Percentiles rank a stretch among this genome's conserved stretches.
Evolutionary conservation across 305 asterid species (phyloP).

Genomic region (Rubia peregrina): DNA sequence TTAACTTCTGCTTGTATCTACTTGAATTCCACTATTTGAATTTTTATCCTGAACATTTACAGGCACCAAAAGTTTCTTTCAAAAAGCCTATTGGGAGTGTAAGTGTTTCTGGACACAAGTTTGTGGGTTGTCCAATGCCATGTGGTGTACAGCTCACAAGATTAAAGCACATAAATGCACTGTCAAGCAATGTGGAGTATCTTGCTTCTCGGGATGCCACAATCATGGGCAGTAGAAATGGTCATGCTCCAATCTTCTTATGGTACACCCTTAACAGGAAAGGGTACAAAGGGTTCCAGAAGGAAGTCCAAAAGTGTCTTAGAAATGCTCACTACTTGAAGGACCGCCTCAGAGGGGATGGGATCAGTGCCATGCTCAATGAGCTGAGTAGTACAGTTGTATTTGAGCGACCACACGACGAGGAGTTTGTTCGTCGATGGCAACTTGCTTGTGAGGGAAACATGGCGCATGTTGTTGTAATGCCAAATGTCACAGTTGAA

Average conservation of each 20-base stretch:
- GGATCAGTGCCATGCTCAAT: slow-evolving; percentile 80
- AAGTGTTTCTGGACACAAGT: slow-evolving; percentile 90
- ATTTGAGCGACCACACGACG: slow-evolving; percentile 73
- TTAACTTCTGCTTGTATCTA: not conserved
- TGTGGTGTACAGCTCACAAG: slow-evolving; percentile 85
- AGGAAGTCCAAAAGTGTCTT: slow-evolving; percentile 82
- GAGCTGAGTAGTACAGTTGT: slow-evolving; percentile 86
- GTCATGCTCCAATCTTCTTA: slow-evolving; percentile 92
- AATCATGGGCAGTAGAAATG: slow-evolving; percentile 91
- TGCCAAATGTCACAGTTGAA: slow-evolving; percentile 71
- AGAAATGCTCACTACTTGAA: slow-evolving; percentile 78
- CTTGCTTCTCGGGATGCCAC: slow-evolving; percentile 93
- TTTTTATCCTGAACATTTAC: slow-evolving; percentile 17
- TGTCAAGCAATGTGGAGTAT: slow-evolving; percentile 75
- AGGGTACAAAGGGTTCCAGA: slow-evolving; percentile 85
- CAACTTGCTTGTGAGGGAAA: slow-evolving; percentile 85
- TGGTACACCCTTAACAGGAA: slow-evolving; percentile 85
- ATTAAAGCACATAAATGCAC: slow-evolving; percentile 49
- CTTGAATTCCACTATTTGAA: not conserved
- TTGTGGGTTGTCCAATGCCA: slow-evolving; percentile 95
- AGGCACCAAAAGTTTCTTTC: slow-evolving; percentile 89
- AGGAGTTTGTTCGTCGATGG: slow-evolving; percentile 82
- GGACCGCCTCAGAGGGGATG: slow-evolving; percentile 54
- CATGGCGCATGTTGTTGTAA: slow-evolving; percentile 83
- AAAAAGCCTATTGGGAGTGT: slow-evolving; percentile 94